Base-by-base conservation (phyloP, 345 rosid genomes). In the Excoecaria cochinchinensis region DNA sequence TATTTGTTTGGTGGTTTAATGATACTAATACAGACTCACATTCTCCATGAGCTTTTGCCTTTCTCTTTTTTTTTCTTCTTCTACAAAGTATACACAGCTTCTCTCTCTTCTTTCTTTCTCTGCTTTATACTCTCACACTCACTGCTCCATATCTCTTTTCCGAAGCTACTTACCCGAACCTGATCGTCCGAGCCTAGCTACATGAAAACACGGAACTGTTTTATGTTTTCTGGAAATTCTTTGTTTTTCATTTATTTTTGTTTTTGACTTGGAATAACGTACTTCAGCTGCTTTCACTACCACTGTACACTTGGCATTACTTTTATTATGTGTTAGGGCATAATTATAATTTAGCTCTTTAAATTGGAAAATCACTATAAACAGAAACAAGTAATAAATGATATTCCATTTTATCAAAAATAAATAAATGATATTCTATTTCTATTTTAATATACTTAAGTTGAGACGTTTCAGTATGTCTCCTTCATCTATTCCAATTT, bases 91-190 rank as follows among this genome's bases (percentile, higher is more conserved):
- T 14, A 48, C 47, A 31, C 48, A 67, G 70, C 39, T 21, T 16
- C 0, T 17, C 47, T 67, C 61, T 39, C 21, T 44, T 51, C 24
- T 53, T 46, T 70, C 77, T 78, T 59, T 80, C 82, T 73, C 77
- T 42, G 64, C 86, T 84, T 88, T 84, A 85, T 83, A 75, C 86
- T 83, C 84, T 69, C 76, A 75, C 86, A 82, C 84, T 69, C 76
- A 53, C 66, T 73, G 69, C 70, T 56, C 50, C 74, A 70, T 47
- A 25, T 65, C 60, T 50, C 72, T 31, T 73, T 31, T 61, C 83
- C 83, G 72, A 63, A 3, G 70, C 86, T 74, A 40, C 7, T 21
- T 17, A 22, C 7, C 72, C 61, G 44, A 36, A n/a, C 47, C 60
- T 36, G 14, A 19, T 44, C 19, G 8, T 71, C 62, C 74, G 62